A percentile compares a stretch with the other conserved stretches of the same genome.
phyloP scores from a whole-genome alignment of 768 basidiomycete species.

The Hydnomerulius pinastri region DNA sequence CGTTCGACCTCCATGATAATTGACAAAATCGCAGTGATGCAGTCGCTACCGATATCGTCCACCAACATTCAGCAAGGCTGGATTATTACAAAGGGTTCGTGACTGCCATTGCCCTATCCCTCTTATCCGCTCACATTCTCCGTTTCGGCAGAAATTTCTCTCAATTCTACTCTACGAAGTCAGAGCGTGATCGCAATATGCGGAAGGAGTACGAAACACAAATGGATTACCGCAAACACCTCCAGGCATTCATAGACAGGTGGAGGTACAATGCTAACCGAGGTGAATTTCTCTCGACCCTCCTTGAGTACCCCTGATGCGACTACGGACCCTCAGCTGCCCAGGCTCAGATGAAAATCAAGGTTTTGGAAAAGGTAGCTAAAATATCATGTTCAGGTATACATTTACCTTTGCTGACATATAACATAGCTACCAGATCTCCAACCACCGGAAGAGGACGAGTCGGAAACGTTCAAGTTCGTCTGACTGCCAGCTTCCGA shows the following conservation, averaged over 20 bases:
- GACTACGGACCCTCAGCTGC: constrained; percentile 53
- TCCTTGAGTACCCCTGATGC: constrained; percentile 2
- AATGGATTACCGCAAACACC: constrained; percentile 90
- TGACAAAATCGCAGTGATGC: constrained; percentile 60
- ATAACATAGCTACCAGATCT: constrained; percentile 80
- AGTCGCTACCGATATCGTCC: constrained; percentile 97
- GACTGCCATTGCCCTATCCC: background rate
- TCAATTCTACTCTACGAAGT: constrained; percentile 98
- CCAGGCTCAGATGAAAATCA: constrained; percentile 83
- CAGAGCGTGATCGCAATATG: constrained; percentile 88
- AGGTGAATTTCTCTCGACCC: constrained; percentile 43
- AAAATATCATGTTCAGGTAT: no score
- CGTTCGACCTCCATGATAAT: background rate
- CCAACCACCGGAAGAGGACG: constrained; percentile 89
- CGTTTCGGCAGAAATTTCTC: constrained; percentile 77
- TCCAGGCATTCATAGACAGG: constrained; percentile 97
- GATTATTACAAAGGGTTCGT: constrained; percentile 96
- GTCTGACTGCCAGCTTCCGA: constrained; percentile 7
- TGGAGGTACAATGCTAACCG: constrained; percentile 99
- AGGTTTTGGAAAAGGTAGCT: constrained; percentile 79
- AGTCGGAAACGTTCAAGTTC: constrained; percentile 90
- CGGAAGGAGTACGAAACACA: constrained; percentile 96
- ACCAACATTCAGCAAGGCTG: constrained; percentile 88
- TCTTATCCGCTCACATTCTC: constrained; percentile 7
- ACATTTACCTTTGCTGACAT: background rate